These are phyloP conservation scores for Persicaria maculosa DNA, from an alignment of 148 eudicot genomes.

Conservation along the genomic window DNA sequence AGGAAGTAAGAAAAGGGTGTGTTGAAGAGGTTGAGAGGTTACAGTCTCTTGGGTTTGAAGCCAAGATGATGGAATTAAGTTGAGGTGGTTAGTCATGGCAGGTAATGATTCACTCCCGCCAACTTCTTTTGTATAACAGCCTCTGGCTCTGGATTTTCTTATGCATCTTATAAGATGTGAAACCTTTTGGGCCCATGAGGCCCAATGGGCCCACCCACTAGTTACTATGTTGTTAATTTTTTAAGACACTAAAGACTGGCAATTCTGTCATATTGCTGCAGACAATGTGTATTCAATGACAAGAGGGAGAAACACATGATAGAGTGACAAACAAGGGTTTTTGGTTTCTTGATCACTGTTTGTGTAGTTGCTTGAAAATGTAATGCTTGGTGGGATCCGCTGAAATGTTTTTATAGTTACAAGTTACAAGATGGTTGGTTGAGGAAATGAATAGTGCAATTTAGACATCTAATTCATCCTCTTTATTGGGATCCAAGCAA, in stretches of 20 bases:
- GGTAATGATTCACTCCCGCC: slow-evolving; percentile 26
- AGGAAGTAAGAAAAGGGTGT: slow-evolving; percentile 7
- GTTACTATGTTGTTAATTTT: not conserved
- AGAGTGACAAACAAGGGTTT: not conserved
- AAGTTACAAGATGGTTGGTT: not conserved
- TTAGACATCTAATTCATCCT: not conserved
- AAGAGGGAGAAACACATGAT: not conserved
- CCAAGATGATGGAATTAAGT: slow-evolving; percentile 18
- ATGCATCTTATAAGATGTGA: not conserved
- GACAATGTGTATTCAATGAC: not conserved
- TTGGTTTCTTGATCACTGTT: not conserved
- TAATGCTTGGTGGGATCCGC: not conserved
- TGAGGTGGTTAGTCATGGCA: slow-evolving; percentile 29
- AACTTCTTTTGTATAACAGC: slow-evolving; percentile 19
- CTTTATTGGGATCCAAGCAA: not conserved
- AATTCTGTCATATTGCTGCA: too few species aligned
- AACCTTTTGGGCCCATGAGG: not conserved
- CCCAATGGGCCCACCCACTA: not conserved
- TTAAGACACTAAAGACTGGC: not conserved
- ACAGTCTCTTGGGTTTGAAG: slow-evolving; percentile 29
- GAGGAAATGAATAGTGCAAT: not conserved
- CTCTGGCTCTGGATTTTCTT: not conserved
- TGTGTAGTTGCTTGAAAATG: slow-evolving; percentile 5
- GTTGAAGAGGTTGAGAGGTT: slow-evolving; percentile 24
- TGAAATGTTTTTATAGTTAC: not conserved